Conservation (phyloP, 2,329 filamentous ascomycete species). For the Fonsecaea multimorphosa region DNA sequence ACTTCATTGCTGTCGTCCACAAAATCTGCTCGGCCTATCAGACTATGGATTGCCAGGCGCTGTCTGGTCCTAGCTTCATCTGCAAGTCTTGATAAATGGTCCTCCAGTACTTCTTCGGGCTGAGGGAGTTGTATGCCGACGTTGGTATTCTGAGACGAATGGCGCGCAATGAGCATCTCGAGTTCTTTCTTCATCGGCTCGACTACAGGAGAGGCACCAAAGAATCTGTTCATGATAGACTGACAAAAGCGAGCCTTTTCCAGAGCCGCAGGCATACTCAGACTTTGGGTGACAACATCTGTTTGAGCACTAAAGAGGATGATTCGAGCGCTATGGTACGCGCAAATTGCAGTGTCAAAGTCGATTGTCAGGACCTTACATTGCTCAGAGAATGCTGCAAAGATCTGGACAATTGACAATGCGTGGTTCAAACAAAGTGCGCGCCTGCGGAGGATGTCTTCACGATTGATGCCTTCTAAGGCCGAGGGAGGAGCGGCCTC, state of each 20-base stretch:
- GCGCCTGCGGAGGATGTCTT: constrained; percentile 20
- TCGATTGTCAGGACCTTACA: constrained; percentile 24
- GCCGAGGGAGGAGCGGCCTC: constrained; percentile 27
- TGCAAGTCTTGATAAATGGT: constrained; percentile 18
- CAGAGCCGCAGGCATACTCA: constrained; percentile 22
- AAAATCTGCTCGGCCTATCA: constrained; percentile 29
- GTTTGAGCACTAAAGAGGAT: constrained; percentile 28
- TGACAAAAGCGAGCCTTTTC: constrained; percentile 28
- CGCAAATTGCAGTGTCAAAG: constrained; percentile 30
- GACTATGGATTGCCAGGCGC: constrained; percentile 30
- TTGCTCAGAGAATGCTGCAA: constrained; percentile 28
- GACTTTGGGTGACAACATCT: constrained; percentile 13
- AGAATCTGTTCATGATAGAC: constrained; percentile 23
- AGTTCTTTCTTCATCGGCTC: constrained; percentile 31
- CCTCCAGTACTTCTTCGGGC: constrained; percentile 18
- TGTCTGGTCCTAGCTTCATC: constrained; percentile 27
- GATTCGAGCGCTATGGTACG: constrained; percentile 29
- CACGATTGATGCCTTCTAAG: constrained; percentile 24
- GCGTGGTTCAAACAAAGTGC: constrained; percentile 28
- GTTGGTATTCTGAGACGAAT: constrained; percentile 12
- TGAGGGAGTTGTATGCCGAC: constrained; percentile 8
- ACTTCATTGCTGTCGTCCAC: constrained; percentile 30
- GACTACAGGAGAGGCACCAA: constrained; percentile 23
- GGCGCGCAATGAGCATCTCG: constrained; percentile 23
- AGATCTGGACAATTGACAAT: constrained; percentile 25